These are phyloP conservation scores for Hypoxylon fuscum DNA, from an alignment of 495 filamentous ascomycete genomes.

Conservation along the genomic window DNA sequence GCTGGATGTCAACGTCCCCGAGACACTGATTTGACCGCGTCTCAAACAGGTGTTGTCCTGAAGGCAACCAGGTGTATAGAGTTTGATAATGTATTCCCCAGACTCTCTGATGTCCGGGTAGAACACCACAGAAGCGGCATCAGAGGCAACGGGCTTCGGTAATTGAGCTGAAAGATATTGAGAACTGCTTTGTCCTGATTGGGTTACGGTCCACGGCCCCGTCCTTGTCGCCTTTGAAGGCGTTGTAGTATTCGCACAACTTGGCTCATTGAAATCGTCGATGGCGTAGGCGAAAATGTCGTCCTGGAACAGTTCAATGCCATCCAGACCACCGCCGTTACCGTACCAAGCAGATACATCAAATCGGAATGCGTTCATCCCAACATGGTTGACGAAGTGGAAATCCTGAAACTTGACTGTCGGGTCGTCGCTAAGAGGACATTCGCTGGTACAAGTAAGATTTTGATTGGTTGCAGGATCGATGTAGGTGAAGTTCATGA, in stretches of 20 bases:
- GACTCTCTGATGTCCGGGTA: slow-evolving; percentile 85
- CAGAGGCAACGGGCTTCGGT: slow-evolving; percentile 57
- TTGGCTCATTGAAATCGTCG: slow-evolving; percentile 86
- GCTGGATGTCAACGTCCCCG: slow-evolving; percentile 69
- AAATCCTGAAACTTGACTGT: slow-evolving; percentile 83
- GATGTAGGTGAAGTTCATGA: slow-evolving; percentile 94
- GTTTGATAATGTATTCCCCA: slow-evolving; percentile 85
- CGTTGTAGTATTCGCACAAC: slow-evolving; percentile 72
- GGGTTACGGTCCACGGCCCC: slow-evolving; percentile 76
- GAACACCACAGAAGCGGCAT: slow-evolving; percentile 75
- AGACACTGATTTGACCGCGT: slow-evolving; percentile 83
- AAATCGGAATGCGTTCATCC: slow-evolving; percentile 87
- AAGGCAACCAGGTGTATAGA: slow-evolving; percentile 91
- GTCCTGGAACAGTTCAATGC: slow-evolving; percentile 89
- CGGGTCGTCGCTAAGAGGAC: slow-evolving; percentile 76
- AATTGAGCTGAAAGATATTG: slow-evolving; percentile 79
- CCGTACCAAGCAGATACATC: slow-evolving; percentile 90
- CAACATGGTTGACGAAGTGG: slow-evolving; percentile 83
- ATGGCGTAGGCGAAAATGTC: slow-evolving; percentile 87
- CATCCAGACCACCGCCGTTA: slow-evolving; percentile 82
- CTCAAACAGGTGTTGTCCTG: slow-evolving; percentile 78
- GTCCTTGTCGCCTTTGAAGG: slow-evolving; percentile 71
- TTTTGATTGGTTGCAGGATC: slow-evolving; percentile 74
- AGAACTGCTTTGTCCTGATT: slow-evolving; percentile 69
- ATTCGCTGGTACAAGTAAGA: slow-evolving; percentile 76